Evolutionary conservation across 1,284 basidiomycete genomes (phyloP).

Genomic region (Salmacisia buchloeana): DNA sequence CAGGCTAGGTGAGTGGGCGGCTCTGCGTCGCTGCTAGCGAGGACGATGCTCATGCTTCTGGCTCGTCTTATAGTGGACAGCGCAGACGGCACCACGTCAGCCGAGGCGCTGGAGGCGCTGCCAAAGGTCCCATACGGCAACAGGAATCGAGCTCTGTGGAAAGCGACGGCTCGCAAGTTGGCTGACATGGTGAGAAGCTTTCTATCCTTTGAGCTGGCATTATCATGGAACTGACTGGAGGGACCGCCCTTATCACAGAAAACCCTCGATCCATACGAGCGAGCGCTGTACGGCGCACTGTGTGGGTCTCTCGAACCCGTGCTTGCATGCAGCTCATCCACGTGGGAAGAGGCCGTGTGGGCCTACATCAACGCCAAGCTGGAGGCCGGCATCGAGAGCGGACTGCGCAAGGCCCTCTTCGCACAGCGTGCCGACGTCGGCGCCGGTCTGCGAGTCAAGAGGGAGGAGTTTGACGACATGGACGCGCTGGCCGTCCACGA

Average conservation of each 20-base stretch:
- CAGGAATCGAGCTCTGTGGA: slow-evolving; percentile 44
- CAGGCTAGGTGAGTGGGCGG: slow-evolving; percentile 11
- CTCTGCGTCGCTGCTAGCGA: slow-evolving; percentile 3
- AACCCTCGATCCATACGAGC: slow-evolving; percentile 67
- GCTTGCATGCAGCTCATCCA: slow-evolving; percentile 62
- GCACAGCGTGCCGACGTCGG: background rate
- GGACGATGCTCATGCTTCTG: background rate
- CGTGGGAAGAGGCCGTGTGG: slow-evolving; percentile 94
- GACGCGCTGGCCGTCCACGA: background rate
- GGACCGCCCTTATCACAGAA: too few species aligned
- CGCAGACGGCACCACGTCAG: background rate
- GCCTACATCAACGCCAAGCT: slow-evolving; percentile 77
- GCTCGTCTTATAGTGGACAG: too few species aligned
- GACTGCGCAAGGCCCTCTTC: background rate
- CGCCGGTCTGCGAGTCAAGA: background rate
- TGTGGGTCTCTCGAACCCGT: slow-evolving; percentile 76
- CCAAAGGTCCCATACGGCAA: slow-evolving; percentile 33
- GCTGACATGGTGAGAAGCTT: slow-evolving; percentile 21
- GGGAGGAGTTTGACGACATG: background rate
- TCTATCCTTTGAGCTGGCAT: background rate
- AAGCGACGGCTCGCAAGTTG: slow-evolving; percentile 38
- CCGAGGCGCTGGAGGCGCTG: background rate
- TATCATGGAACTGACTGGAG: background rate
- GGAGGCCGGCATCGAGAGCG: slow-evolving; percentile 66
- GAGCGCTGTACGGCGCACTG: slow-evolving; percentile 78